Percentiles rank a stretch among this genome's conserved stretches.
These are phyloP conservation scores for Aspergillus viridinutans DNA, from an alignment of 2,329 filamentous ascomycete species.

Conservation along the genomic window DNA sequence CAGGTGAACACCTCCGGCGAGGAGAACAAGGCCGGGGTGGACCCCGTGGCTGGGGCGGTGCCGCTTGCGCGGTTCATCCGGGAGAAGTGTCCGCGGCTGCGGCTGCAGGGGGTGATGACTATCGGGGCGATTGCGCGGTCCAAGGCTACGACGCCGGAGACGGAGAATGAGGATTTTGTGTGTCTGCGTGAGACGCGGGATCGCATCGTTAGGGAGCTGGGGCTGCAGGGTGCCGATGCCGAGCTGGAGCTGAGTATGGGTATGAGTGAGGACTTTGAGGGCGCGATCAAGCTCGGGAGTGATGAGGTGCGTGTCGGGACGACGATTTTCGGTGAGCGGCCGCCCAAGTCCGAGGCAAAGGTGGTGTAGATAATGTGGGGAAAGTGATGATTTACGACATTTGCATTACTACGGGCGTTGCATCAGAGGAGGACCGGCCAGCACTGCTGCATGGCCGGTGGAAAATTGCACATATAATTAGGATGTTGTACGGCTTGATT, in stretches of 20 bases:
- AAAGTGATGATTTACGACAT: conserved; percentile 15
- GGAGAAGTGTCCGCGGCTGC: conserved; percentile 66
- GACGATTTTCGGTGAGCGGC: conserved; percentile 85
- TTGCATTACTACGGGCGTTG: conserved; percentile 2
- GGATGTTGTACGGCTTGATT: not conserved
- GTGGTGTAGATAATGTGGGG: conserved; percentile 41
- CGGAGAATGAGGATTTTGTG: conserved; percentile 88
- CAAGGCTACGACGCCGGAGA: conserved; percentile 65
- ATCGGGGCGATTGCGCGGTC: conserved; percentile 92
- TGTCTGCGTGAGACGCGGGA: conserved; percentile 66
- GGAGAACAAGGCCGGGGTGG: conserved; percentile 74
- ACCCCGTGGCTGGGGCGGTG: conserved; percentile 56
- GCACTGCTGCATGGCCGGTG: not conserved
- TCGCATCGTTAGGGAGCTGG: conserved; percentile 61
- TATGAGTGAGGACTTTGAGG: conserved; percentile 96
- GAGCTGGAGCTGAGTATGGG: conserved; percentile 91
- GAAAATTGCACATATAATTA: not conserved
- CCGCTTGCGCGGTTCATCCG: conserved; percentile 67
- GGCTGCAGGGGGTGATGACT: conserved; percentile 85
- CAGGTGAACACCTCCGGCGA: conserved; percentile 96
- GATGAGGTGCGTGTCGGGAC: conserved; percentile 88
- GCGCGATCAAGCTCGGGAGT: conserved; percentile 77
- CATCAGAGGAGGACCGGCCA: not conserved
- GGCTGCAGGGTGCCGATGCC: conserved; percentile 41
- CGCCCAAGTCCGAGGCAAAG: conserved; percentile 73